phyloP scores from a whole-genome alignment of 2,329 filamentous ascomycete genomes.

The Phoma sp. region DNA sequence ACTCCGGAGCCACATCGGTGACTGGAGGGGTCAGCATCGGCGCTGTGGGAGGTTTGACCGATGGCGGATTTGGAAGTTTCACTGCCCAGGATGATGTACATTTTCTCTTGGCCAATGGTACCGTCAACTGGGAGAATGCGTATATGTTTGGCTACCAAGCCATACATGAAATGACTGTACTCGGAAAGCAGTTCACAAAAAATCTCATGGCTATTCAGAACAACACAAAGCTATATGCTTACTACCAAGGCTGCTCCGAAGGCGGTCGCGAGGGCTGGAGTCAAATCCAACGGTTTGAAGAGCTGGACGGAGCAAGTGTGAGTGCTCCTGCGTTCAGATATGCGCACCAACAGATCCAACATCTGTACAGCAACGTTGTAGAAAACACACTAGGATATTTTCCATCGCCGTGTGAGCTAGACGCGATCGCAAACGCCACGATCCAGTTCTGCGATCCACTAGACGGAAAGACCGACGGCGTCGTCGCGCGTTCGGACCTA shows the following conservation, averaged over 20 bases:
- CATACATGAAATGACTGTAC: slow-evolving; percentile 57
- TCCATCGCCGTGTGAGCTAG: slow-evolving; percentile 55
- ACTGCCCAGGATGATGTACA: slow-evolving; percentile 44
- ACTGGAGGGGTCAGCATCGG: slow-evolving; percentile 28
- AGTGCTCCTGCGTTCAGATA: slow-evolving; percentile 57
- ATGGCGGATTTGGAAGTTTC: slow-evolving; percentile 59
- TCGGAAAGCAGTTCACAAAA: slow-evolving; percentile 54
- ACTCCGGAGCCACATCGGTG: slow-evolving; percentile 37
- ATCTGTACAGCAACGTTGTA: slow-evolving; percentile 50
- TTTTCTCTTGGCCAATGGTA: slow-evolving; percentile 51
- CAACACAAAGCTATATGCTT: slow-evolving; percentile 48
- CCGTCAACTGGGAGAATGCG: slow-evolving; percentile 57
- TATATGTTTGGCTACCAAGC: slow-evolving; percentile 61
- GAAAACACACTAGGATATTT: slow-evolving; percentile 52
- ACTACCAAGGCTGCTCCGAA: slow-evolving; percentile 62
- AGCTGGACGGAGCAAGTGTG: slow-evolving; percentile 55
- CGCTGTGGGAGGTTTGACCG: slow-evolving; percentile 50
- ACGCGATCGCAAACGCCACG: slow-evolving; percentile 61
- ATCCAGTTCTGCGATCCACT: slow-evolving; percentile 62
- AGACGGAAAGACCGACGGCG: slow-evolving; percentile 62
- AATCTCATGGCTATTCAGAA: slow-evolving; percentile 43
- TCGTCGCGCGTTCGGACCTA: slow-evolving; percentile 58
- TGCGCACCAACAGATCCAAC: slow-evolving; percentile 54
- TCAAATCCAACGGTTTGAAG: slow-evolving; percentile 58
- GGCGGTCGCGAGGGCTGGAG: slow-evolving; percentile 53